These are phyloP conservation scores for Neofusicoccum sp. DNA, from an alignment of 2,329 filamentous ascomycete genomes.

Conservation along the genomic window DNA sequence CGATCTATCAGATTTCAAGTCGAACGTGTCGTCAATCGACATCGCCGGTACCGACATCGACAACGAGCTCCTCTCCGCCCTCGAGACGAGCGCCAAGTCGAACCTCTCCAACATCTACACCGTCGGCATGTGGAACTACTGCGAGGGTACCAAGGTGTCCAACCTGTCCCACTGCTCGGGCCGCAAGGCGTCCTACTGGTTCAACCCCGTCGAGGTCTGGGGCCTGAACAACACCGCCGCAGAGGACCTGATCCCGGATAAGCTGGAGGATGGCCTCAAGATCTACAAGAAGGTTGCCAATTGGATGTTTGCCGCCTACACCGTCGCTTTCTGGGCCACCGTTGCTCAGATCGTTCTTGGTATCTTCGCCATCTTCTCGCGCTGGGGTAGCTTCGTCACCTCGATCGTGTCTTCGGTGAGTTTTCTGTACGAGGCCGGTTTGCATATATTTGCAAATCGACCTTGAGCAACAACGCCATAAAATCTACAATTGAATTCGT, in stretches of 20 bases:
- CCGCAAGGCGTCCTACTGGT: constrained; percentile 75
- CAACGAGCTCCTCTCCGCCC: constrained; percentile 43
- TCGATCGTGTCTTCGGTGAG: constrained; percentile 73
- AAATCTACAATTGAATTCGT: neutral
- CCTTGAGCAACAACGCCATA: constrained; percentile 27
- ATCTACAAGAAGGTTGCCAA: constrained; percentile 73
- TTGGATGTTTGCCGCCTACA: constrained; percentile 83
- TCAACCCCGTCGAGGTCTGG: constrained; percentile 69
- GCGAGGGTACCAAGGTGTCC: constrained; percentile 57
- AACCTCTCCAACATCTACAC: constrained; percentile 76
- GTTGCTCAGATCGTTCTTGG: constrained; percentile 74
- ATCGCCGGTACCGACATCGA: constrained; percentile 30
- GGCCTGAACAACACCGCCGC: constrained; percentile 59
- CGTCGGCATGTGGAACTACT: constrained; percentile 86
- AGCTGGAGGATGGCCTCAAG: constrained; percentile 66
- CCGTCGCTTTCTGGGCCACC: constrained; percentile 71
- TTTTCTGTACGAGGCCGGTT: constrained; percentile 30
- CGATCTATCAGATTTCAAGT: constrained; percentile 35
- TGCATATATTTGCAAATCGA: neutral
- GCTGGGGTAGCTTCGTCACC: constrained; percentile 79
- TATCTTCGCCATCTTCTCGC: constrained; percentile 79
- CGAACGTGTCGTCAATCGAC: constrained; percentile 51
- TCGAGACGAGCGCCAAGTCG: constrained; percentile 40
- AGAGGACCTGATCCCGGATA: constrained; percentile 60
- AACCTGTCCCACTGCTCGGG: constrained; percentile 68